A percentile compares a stretch with the other conserved stretches of the same genome.
Evolutionary conservation across 352 stramenopile species (phyloP).

Genomic region (Globisporangium perplexum): DNA sequence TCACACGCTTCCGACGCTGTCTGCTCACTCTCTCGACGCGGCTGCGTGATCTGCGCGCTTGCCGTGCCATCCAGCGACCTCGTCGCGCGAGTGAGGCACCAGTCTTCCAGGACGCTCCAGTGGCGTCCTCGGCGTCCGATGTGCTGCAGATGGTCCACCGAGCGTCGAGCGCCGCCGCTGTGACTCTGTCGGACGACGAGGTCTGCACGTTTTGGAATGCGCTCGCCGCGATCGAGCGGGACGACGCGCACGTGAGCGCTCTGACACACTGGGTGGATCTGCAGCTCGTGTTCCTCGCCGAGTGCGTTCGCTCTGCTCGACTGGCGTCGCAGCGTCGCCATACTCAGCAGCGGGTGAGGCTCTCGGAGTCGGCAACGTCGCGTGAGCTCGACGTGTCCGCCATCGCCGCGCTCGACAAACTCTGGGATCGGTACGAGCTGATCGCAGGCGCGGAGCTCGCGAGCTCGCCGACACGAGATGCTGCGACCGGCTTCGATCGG

Average conservation of each 20-base stretch:
- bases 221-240: constrained; percentile 9
- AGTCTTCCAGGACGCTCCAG: neutral
- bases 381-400: constrained; percentile 9
- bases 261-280: constrained; percentile 20
- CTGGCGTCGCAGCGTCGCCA: neutral
- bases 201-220: constrained; percentile 12
- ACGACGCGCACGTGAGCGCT: constrained; percentile 11
- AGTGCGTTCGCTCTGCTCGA: constrained; percentile 11
- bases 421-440: constrained; percentile 14
- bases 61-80: neutral
- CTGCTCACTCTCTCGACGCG: constrained; percentile 2
- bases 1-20: neutral
- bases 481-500: too few relatives aligned
- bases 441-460: constrained; percentile 1
- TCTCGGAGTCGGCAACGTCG: neutral
- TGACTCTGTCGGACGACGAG: neutral
- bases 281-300: constrained; percentile 28
- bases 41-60: neutral
- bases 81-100: neutral
- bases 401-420: constrained; percentile 5
- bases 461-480: neutral
- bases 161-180: neutral
- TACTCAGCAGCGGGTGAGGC: neutral
- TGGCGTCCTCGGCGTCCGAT: constrained; percentile 4
- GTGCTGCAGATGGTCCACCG: constrained; percentile 1